phyloP scores from a whole-genome alignment of 2,329 filamentous ascomycete genomes.

The Fusarium lateritium region DNA sequence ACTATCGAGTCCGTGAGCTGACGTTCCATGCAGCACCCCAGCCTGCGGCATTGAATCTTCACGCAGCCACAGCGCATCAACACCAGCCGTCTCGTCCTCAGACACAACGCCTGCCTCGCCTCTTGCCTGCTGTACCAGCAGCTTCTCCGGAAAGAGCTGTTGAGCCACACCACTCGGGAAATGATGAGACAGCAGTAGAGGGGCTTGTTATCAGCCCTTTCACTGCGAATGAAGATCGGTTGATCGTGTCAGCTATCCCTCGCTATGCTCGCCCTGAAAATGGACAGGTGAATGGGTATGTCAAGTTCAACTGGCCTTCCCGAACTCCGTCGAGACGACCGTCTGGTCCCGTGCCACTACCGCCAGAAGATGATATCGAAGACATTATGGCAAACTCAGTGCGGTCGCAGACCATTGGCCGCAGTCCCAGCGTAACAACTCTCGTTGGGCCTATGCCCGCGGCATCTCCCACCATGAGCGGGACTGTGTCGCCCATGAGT shows the following conservation, averaged over 20 bases:
- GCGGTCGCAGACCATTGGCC: conserved; percentile 13
- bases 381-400: conserved; percentile 33
- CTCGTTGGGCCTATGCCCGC: conserved; percentile 24
- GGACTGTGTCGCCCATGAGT: conserved; percentile 20
- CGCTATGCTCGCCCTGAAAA: conserved; percentile 52
- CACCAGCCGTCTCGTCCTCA: conserved; percentile 27
- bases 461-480: conserved; percentile 2
- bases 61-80: conserved; percentile 31
- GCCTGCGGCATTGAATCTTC: conserved; percentile 36
- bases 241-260: conserved; percentile 43
- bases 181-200: conserved; percentile 14
- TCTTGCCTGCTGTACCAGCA: conserved; percentile 29
- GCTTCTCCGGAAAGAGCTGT: conserved; percentile 13
- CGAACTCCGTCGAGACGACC: conserved; percentile 36
- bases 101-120: conserved; percentile 32
- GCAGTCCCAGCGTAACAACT: conserved; percentile 19
- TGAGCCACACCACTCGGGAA: conserved; percentile 24
- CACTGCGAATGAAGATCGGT: conserved; percentile 50
- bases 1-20: conserved; percentile 48
- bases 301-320: conserved; percentile 57
- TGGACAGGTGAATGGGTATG: conserved; percentile 57
- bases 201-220: conserved; percentile 52
- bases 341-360: conserved; percentile 16
- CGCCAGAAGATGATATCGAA: conserved; percentile 31
- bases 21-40: conserved; percentile 49